phyloP scores from a whole-genome alignment of 306 rosid genomes.

The Trifolium subterraneum region DNA sequence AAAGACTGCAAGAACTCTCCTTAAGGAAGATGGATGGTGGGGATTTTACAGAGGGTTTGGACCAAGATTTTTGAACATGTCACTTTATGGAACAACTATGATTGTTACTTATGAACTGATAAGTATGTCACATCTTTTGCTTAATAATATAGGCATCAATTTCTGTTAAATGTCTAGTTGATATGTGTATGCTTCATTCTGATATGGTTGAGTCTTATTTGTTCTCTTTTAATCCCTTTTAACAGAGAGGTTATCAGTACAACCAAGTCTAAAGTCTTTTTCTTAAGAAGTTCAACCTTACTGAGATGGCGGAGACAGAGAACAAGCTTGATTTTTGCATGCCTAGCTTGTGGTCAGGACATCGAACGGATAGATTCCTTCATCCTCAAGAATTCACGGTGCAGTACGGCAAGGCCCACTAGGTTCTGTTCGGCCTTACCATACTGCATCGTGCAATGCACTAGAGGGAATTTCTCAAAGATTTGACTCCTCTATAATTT shows the following conservation, averaged over 20 bases:
- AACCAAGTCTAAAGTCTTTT: constrained; percentile 39
- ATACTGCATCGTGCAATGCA: not conserved
- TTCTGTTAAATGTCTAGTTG: constrained; percentile 17
- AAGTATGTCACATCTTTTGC: constrained; percentile 55
- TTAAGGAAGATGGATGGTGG: constrained; percentile 89
- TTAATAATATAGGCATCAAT: constrained; percentile 16
- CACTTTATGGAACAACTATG: constrained; percentile 89
- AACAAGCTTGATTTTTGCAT: constrained; percentile 8
- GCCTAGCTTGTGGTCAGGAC: constrained; percentile 21
- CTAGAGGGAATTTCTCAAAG: not conserved
- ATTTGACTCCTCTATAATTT: constrained; percentile 2
- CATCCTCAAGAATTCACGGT: constrained; percentile 34
- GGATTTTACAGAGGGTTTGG: constrained; percentile 92
- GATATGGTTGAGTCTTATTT: constrained; percentile 33
- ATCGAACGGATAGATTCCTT: constrained; percentile 19
- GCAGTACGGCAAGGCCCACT: constrained; percentile 12
- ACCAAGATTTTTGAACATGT: constrained; percentile 85
- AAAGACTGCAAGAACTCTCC: constrained; percentile 70
- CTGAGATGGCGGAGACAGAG: constrained; percentile 17
- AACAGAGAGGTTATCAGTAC: constrained; percentile 80
- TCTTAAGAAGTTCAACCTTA: constrained; percentile 37
- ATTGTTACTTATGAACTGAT: constrained; percentile 88
- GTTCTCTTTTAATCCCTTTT: constrained; percentile 21
- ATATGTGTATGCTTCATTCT: not conserved
- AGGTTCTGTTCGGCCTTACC: not conserved